Evolutionary conservation across 108 stramenopile species (phyloP).

Genomic region (Conticribra weissflogii): DNA sequence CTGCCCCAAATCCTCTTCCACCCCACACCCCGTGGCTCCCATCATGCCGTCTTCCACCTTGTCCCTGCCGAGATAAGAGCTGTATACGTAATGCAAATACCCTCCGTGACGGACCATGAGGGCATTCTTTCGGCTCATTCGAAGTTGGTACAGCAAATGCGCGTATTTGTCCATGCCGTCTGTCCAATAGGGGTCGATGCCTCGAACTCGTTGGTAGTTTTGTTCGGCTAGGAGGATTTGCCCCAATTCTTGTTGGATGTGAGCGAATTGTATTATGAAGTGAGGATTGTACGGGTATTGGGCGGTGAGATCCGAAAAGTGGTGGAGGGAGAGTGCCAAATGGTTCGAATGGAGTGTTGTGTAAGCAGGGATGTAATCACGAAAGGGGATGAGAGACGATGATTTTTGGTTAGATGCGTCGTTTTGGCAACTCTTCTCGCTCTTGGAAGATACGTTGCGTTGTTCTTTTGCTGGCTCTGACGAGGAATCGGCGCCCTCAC

Average conservation of each 20-base stretch:
- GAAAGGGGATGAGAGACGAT: conserved; percentile 23
- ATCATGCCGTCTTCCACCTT: conserved; percentile 37
- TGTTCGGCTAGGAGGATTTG: conserved; percentile 34
- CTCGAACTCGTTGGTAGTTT: conserved; percentile 43
- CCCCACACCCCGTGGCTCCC: conserved; percentile 32
- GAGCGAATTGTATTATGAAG: conserved; percentile 67
- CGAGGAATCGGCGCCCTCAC: neutral
- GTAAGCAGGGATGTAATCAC: conserved; percentile 25
- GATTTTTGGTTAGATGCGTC: too few relatives aligned
- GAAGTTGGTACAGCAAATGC: conserved; percentile 60
- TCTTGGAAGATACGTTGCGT: neutral
- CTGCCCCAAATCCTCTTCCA: conserved; percentile 59
- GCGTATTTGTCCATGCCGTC: conserved; percentile 82
- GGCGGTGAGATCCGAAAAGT: conserved; percentile 23
- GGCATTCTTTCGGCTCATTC: conserved; percentile 61
- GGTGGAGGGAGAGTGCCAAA: conserved; percentile 24
- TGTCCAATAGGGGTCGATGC: conserved; percentile 31
- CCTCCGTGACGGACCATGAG: conserved; percentile 50
- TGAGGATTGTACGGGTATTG: conserved; percentile 75
- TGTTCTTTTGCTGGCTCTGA: neutral
- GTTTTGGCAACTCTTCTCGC: neutral
- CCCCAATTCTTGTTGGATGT: conserved; percentile 52
- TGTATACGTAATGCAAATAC: conserved; percentile 60
- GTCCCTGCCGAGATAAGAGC: conserved; percentile 23
- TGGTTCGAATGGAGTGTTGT: conserved; percentile 39